Evolutionary conservation across 306 rosid species (phyloP).

Genomic region (Quillaja saponaria): DNA sequence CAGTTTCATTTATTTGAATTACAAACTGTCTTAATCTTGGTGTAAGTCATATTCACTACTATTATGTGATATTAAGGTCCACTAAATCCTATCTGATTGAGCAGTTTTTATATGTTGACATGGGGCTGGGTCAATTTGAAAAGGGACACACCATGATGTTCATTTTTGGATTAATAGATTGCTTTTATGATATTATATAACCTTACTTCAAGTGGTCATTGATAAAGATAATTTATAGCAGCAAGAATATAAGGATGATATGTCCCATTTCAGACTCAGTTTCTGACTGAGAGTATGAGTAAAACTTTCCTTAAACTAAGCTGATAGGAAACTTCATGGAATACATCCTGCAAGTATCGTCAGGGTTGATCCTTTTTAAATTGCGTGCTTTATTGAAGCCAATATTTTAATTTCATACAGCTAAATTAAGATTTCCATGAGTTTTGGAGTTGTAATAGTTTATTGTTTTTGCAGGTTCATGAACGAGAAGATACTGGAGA

Average conservation of each 20-base stretch:
- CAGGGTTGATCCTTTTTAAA: neutral
- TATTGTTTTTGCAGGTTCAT: constrained; percentile 65
- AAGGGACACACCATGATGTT: too few species aligned
- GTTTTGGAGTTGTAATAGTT: constrained; percentile 20
- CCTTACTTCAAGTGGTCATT: too few species aligned
- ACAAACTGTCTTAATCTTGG: neutral
- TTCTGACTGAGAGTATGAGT: neutral
- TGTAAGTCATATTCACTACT: neutral
- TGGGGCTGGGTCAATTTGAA: neutral
- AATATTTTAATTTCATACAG: neutral
- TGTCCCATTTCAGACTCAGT: too few species aligned
- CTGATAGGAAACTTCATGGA: neutral
- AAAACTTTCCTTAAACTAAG: neutral
- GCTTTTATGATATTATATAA: too few species aligned
- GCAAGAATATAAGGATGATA: neutral
- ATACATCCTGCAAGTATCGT: neutral
- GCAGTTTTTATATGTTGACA: neutral
- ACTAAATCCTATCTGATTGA: neutral
- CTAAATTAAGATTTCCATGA: constrained; percentile 1
- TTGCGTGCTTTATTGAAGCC: constrained; percentile 6
- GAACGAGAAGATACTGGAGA: constrained; percentile 77
- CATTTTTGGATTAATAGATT: too few species aligned
- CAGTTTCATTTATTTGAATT: neutral
- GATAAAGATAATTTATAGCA: neutral
- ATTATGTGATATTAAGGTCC: neutral